Evolutionary conservation across 345 rosid genomes (phyloP), one percentile per base, ranked within the genome.

Genomic region (Stellera chamaejasme): DNA sequence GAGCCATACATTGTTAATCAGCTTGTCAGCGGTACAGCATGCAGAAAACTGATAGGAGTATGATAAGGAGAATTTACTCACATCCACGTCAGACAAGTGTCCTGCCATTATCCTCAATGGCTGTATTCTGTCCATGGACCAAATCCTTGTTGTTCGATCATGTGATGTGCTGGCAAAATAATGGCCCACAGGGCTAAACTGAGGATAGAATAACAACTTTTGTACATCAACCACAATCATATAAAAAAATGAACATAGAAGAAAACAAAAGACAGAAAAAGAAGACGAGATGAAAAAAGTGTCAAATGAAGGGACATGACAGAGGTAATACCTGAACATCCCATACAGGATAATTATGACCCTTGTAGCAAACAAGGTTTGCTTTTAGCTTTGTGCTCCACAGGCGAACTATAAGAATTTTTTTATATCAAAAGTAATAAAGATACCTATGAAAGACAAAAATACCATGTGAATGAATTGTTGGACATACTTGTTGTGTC

Each of bases 281-380:
- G 42, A 16, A 48, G 47, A 43, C 11, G 5, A 43, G 23, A 48
- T 28, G 7, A 19, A 54, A 11, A 27, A 5, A 48, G 9, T 60
- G 27, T 48, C 54, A 72, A 53, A 56, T 32, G 44, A 36, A 26
- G 19, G 43, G 48, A 39, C 6, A 16, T 27, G 23, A 41, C 48
- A 32, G 36, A 27, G 58, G 50, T 47, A 45, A 58, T 75, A 90
- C 99, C 95, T 93, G 89, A 61, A 76, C 99, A 71, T 90, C 99
- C 96, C 97, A 90, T n/a, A 93, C 97, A 60, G 97, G 96, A 72
- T 87, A 93, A 69, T 93, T 93, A 59, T 93, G 99, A 69, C 99
- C 97, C 78, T 90, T 90, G 83, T 90, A 93, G 75, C 97, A 87
- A 48, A 94, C 99, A 50, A 87, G 96, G 80, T 87, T 94, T 52